Conservation (phyloP, 768 basidiomycete species). For the Pisolithus tinctorius region DNA sequence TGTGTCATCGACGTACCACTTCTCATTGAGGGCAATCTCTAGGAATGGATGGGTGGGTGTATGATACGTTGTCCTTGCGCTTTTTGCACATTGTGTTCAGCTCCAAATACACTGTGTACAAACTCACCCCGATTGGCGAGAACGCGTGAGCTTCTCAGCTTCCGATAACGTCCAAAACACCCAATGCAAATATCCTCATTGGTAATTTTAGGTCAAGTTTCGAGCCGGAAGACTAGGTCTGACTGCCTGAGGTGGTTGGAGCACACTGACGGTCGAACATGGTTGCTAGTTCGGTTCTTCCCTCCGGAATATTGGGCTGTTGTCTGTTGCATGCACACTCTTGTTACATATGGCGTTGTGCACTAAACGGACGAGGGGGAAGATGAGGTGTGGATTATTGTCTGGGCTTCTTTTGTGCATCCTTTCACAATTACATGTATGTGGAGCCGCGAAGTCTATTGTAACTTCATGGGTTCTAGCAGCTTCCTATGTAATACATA, state of each 20-base stretch:
- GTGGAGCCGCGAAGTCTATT: too few species aligned
- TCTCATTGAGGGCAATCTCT: constrained; percentile 88
- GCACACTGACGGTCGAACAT: constrained; percentile 47
- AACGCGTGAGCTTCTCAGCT: too few species aligned
- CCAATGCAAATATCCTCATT: constrained; percentile 79
- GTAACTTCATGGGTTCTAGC: too few species aligned
- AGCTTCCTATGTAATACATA: too few species aligned
- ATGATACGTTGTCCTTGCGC: too few species aligned
- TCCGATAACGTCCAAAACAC: constrained; percentile 68
- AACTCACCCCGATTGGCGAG: too few species aligned
- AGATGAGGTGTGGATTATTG: too few species aligned
- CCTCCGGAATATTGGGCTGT: constrained; percentile 26
- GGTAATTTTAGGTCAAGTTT: constrained; percentile 79
- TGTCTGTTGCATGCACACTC: constrained; percentile 37
- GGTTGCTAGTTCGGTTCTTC: constrained; percentile 51
- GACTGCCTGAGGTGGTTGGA: constrained; percentile 38
- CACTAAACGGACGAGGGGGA: constrained; percentile 11
- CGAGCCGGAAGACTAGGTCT: constrained; percentile 42
- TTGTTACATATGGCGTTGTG: constrained; percentile 22
- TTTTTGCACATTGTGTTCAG: too few species aligned
- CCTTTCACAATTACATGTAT: too few species aligned
- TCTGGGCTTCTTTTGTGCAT: too few species aligned
- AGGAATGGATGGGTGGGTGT: too few species aligned
- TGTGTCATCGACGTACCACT: constrained; percentile 89
- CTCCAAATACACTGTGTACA: too few species aligned